Conservation (phyloP, 129 eudicot species). For the Flaveria bidentis region DNA sequence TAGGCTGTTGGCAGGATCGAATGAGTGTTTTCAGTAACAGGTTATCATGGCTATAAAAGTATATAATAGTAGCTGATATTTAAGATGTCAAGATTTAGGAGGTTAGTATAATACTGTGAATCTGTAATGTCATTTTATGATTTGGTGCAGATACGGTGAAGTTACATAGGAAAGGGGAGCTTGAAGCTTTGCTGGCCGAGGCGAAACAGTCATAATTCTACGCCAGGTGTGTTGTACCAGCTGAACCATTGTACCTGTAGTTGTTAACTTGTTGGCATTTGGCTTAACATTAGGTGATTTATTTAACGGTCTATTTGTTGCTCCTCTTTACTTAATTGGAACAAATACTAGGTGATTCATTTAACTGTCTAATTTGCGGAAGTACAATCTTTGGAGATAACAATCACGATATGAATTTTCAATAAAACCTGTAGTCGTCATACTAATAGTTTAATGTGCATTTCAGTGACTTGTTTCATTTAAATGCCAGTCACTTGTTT, state of each 20-base stretch:
- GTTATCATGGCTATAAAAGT: too few species aligned
- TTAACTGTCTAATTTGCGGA: slow-evolving; percentile 30
- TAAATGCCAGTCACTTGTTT: neutral
- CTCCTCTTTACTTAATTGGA: slow-evolving; percentile 24
- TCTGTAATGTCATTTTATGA: slow-evolving; percentile 14
- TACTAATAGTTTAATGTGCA: slow-evolving; percentile 12
- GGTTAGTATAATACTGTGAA: neutral
- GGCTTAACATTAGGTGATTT: neutral
- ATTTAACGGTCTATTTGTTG: slow-evolving; percentile 14
- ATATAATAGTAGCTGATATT: neutral
- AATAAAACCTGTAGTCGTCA: neutral
- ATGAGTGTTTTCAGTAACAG: too few species aligned
- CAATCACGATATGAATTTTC: slow-evolving; percentile 9
- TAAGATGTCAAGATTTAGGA: neutral
- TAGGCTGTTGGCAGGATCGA: too few species aligned
- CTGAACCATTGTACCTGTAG: slow-evolving; percentile 7
- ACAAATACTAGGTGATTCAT: slow-evolving; percentile 9
- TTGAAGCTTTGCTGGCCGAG: slow-evolving; percentile 67
- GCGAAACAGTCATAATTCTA: slow-evolving; percentile 37
- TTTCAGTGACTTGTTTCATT: neutral
- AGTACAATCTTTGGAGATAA: slow-evolving; percentile 16
- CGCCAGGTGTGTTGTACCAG: neutral
- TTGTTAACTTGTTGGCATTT: neutral
- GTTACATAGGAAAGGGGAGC: slow-evolving; percentile 77
- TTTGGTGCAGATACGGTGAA: slow-evolving; percentile 61